phyloP scores from a whole-genome alignment of 2,329 filamentous ascomycete species.

The Colletotrichum sp. region DNA sequence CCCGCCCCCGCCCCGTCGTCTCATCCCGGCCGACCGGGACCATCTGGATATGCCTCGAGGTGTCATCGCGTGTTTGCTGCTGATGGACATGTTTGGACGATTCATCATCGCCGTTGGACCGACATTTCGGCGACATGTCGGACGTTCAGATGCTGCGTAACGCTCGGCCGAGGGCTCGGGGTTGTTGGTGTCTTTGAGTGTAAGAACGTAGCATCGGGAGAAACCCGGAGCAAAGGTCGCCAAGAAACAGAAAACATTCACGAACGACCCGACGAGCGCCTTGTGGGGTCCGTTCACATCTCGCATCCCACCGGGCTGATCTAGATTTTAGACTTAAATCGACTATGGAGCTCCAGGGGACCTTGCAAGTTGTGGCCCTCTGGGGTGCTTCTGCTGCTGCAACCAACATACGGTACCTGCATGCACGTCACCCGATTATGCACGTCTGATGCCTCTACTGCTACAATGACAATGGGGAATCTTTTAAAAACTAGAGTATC shows the following conservation, averaged over 20 bases:
- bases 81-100: neutral
- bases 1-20: neutral
- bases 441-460: neutral
- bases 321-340: neutral
- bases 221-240: neutral
- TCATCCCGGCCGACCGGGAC: neutral
- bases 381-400: neutral
- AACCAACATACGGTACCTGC: neutral
- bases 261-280: neutral
- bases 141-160: accelerated
- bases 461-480: neutral
- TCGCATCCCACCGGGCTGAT: neutral
- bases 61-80: neutral
- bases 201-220: neutral
- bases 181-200: neutral
- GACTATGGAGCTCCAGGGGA: neutral
- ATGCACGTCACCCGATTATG: neutral
- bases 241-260: neutral
- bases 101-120: neutral
- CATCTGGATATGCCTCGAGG: neutral
- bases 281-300: neutral
- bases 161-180: neutral
- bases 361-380: neutral
- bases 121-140: no score
- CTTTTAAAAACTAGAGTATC: neutral